Evolutionary conservation across 768 basidiomycete genomes (phyloP).

Genomic region (Lactarius vividus): DNA sequence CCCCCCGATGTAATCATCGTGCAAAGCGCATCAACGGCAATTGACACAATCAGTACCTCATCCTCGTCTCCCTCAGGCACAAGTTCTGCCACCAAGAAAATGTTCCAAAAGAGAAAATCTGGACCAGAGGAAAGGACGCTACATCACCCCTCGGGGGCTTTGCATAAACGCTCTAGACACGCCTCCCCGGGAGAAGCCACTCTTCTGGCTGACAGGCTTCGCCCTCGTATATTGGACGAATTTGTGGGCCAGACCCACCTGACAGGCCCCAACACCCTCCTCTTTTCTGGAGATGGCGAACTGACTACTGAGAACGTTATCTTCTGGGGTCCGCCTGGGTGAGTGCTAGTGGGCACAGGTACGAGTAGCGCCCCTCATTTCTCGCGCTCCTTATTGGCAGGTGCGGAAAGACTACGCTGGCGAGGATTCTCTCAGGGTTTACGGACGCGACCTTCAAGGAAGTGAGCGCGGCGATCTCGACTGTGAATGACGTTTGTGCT

Average conservation of each 20-base stretch:
- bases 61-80: too few relatives aligned
- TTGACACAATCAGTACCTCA: too few relatives aligned
- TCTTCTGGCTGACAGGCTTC: constrained; percentile 70
- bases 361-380: background rate
- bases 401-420: constrained; percentile 75
- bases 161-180: background rate
- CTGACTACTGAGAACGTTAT: constrained; percentile 60
- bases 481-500: constrained; percentile 67
- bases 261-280: constrained; percentile 51
- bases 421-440: constrained; percentile 61
- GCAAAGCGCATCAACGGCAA: background rate
- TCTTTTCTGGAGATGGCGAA: constrained; percentile 49
- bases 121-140: background rate
- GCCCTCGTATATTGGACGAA: constrained; percentile 60
- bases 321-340: constrained; percentile 78
- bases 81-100: too few relatives aligned
- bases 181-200: constrained; percentile 31
- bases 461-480: constrained; percentile 67
- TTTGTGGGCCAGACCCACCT: constrained; percentile 73
- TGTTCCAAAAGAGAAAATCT: background rate
- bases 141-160: background rate
- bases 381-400: constrained; percentile 33
- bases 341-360: constrained; percentile 12
- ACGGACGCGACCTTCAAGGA: constrained; percentile 68
- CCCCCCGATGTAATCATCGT: background rate